Conservation (phyloP, 768 basidiomycete genomes). For the Rubroboletus satanas region DNA sequence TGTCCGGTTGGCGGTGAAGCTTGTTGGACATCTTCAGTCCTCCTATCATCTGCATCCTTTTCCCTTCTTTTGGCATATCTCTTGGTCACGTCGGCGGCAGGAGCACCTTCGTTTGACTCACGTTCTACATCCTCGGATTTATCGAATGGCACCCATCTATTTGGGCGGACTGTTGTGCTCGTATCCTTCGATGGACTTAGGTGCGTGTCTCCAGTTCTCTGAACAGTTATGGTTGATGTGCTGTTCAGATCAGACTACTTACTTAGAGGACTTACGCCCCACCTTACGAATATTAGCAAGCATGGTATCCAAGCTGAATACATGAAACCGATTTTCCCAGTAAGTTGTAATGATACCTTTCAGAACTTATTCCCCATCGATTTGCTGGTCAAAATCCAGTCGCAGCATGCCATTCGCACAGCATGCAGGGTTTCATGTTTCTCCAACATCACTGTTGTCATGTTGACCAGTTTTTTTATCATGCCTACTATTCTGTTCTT, state of each 20-base stretch:
- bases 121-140: background rate
- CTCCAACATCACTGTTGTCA: background rate
- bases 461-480: background rate
- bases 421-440: background rate
- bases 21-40: background rate
- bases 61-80: conserved; percentile 6
- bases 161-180: conserved; percentile 73
- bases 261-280: conserved; percentile 73
- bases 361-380: background rate
- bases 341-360: conserved; percentile 34
- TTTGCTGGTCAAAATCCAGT: background rate
- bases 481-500: background rate
- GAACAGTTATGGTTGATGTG: background rate
- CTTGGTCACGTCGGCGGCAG: background rate
- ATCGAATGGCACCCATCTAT: conserved; percentile 81
- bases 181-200: conserved; percentile 79
- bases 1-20: background rate
- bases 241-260: conserved; percentile 67
- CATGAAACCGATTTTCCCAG: conserved; percentile 79
- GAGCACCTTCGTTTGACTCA: background rate
- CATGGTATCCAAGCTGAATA: conserved; percentile 76
- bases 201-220: background rate
- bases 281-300: conserved; percentile 70
- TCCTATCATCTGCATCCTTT: conserved; percentile 4
- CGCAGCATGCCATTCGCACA: background rate